These are phyloP conservation scores for Protea cynaroides DNA, from an alignment of 164 flowering plant species.

Conservation along the genomic window DNA sequence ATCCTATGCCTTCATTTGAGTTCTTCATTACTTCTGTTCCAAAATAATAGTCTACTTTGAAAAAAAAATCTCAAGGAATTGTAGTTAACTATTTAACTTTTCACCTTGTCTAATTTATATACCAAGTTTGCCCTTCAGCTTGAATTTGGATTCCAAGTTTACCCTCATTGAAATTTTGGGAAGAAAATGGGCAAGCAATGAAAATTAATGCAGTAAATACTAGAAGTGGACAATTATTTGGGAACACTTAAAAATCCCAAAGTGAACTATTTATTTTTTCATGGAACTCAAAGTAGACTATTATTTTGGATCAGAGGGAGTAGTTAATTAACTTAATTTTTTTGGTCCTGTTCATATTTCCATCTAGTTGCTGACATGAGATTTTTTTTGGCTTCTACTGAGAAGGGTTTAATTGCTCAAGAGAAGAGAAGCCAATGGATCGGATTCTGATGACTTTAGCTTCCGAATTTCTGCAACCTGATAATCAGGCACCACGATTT, in stretches of 20 bases:
- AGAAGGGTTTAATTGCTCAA: conserved; percentile 51
- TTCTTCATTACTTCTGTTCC: neutral
- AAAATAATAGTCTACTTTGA: too few relatives aligned
- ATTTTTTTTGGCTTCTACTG: conserved; percentile 9
- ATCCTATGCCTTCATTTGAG: conserved; percentile 3
- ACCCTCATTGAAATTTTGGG: too few relatives aligned
- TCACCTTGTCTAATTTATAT: neutral
- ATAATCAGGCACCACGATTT: conserved; percentile 23
- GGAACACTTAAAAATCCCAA: too few relatives aligned
- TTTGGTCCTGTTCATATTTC: neutral
- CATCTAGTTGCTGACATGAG: neutral
- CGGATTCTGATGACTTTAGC: conserved; percentile 47
- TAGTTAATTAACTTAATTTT: neutral
- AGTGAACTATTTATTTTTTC: too few relatives aligned
- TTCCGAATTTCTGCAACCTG: conserved; percentile 50
- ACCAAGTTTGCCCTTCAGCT: too few relatives aligned
- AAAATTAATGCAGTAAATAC: too few relatives aligned
- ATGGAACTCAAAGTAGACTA: too few relatives aligned
- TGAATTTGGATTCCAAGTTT: too few relatives aligned
- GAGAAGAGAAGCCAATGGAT: conserved; percentile 52
- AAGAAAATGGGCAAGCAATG: too few relatives aligned
- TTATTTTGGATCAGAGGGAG: too few relatives aligned
- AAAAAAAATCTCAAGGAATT: too few relatives aligned
- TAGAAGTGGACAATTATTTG: too few relatives aligned
- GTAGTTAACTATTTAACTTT: neutral